These are phyloP conservation scores for Agrostemma githago DNA, from an alignment of 148 eudicot genomes.

Conservation along the genomic window DNA sequence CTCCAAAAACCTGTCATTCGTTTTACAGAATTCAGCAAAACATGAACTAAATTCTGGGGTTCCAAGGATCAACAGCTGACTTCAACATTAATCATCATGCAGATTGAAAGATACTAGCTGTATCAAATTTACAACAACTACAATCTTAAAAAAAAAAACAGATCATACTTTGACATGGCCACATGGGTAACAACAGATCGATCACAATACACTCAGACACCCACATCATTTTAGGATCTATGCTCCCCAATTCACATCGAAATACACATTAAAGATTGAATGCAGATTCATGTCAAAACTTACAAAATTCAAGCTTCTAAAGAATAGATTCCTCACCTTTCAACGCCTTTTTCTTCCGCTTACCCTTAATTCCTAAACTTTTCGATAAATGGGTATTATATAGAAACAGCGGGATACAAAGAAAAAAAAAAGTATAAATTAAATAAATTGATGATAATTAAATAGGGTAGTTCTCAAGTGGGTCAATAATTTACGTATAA, in stretches of 20 bases:
- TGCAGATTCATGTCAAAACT: not conserved
- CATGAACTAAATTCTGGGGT: not conserved
- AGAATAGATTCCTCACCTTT: not conserved
- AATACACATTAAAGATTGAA: not conserved
- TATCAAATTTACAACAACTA: not conserved
- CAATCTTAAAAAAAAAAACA: not conserved
- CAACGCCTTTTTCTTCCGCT: slow-evolving; percentile 5
- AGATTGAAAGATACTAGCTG: slow-evolving; percentile 3
- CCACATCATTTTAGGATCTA: slow-evolving; percentile 24
- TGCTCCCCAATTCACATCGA: slow-evolving; percentile 18
- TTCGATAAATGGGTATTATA: not conserved
- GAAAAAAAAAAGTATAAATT: not conserved
- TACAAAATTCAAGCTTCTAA: not conserved
- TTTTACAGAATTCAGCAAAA: not conserved
- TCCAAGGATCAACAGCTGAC: not conserved
- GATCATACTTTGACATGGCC: not conserved
- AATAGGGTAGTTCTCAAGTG: slow-evolving; percentile 16
- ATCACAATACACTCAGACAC: not conserved
- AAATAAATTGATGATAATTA: not conserved
- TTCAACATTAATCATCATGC: slow-evolving; percentile 15
- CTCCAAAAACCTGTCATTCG: not conserved
- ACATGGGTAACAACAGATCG: slow-evolving; percentile 26
- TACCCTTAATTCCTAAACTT: slow-evolving; percentile 1
- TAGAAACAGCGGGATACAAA: not conserved
- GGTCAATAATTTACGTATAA: slow-evolving; percentile 23